Percentiles rank a stretch among this genome's conserved stretches.
Evolutionary conservation across 2,329 filamentous ascomycete species (phyloP).

Genomic region (Fusarium gaditjirri): DNA sequence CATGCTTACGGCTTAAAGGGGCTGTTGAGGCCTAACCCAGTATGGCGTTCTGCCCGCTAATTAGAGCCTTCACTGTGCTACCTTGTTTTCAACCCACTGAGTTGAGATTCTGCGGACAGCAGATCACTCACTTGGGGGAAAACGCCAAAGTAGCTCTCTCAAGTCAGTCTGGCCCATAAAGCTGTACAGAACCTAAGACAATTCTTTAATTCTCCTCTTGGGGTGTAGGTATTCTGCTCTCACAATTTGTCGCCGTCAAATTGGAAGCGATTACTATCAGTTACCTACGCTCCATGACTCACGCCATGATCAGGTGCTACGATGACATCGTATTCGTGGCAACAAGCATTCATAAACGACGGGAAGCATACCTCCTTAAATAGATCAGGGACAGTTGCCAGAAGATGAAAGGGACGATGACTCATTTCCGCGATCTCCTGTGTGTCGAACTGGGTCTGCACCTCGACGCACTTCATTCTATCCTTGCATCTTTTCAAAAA

Average conservation of each 20-base stretch:
- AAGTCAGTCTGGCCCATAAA: neutral
- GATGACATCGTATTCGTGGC: neutral
- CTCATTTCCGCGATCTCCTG: neutral
- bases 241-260: neutral
- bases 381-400: neutral
- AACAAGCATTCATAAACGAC: accelerated
- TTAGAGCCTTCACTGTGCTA: neutral
- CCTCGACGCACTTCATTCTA: neutral
- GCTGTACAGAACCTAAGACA: no score
- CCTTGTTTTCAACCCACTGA: neutral
- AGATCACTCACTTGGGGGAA: neutral
- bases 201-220: no score
- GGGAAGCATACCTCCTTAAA: neutral
- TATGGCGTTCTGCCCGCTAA: neutral
- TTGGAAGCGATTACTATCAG: neutral
- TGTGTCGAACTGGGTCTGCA: accelerated
- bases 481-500: neutral
- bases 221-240: no score
- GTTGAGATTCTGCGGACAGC: accelerated
- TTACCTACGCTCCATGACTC: neutral
- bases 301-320: neutral
- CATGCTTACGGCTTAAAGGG: neutral
- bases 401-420: accelerated
- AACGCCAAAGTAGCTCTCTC: neutral
- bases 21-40: neutral